These are phyloP conservation scores for Xylaria palmicola DNA, from an alignment of 495 filamentous ascomycete species.

Conservation along the genomic window DNA sequence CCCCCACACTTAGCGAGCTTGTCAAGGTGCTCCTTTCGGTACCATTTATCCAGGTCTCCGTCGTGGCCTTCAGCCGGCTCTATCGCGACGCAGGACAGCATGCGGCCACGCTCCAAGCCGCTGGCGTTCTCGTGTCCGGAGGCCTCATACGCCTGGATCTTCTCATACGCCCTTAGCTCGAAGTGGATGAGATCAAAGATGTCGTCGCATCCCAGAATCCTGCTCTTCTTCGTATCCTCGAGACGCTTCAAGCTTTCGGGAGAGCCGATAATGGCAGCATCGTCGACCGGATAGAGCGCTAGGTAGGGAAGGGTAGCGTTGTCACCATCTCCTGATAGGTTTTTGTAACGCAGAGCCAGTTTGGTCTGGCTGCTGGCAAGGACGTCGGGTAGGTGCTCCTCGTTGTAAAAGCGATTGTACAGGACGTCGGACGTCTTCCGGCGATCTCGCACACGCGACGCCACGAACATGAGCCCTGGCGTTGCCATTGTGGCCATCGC, in stretches of 20 bases:
- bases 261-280: background rate
- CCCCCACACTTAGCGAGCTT: background rate
- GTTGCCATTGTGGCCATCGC: background rate
- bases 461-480: background rate
- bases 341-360: constrained; percentile 4
- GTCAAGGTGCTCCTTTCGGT: background rate
- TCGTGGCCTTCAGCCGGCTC: background rate
- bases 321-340: too few species aligned
- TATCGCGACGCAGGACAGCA: background rate
- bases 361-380: background rate
- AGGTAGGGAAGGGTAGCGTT: background rate
- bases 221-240: background rate
- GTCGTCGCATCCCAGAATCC: background rate
- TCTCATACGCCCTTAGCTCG: background rate
- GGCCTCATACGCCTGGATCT: background rate
- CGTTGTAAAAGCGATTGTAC: background rate
- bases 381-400: background rate
- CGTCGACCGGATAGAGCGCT: background rate
- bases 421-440: background rate
- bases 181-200: background rate
- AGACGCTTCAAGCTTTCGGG: background rate
- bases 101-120: background rate
- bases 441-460: background rate
- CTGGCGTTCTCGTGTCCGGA: background rate
- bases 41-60: background rate